A percentile compares a stretch with the other conserved stretches of the same genome.
Conservation (phyloP, 805 yeast genomes). For the Monosporozyma unispora region DNA sequence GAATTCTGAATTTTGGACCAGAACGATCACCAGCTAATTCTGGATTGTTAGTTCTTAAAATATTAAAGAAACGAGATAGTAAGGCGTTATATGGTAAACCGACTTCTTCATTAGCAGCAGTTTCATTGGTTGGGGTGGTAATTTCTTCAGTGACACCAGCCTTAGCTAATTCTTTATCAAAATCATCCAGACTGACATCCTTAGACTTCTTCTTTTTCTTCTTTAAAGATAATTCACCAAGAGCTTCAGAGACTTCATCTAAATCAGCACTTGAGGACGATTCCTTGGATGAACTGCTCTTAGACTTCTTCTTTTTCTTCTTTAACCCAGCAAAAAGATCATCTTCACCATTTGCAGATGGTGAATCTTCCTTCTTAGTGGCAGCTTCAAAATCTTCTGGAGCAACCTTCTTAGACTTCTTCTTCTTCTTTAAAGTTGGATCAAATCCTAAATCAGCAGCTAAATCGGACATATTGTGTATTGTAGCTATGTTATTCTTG, state of each 20-base stretch:
- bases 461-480: conserved; percentile 22
- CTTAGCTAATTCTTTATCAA: conserved; percentile 79
- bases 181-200: conserved; percentile 58
- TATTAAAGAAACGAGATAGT: conserved; percentile 74
- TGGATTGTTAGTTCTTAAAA: conserved; percentile 89
- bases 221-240: conserved; percentile 65
- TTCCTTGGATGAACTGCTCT: conserved; percentile 33
- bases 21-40: conserved; percentile 96
- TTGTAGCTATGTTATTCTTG: background rate
- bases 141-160: conserved; percentile 69
- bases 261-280: conserved; percentile 27
- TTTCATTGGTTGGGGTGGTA: conserved; percentile 27
- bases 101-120: conserved; percentile 35
- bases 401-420: conserved; percentile 51
- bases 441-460: conserved; percentile 52
- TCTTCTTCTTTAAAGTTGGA: conserved; percentile 68
- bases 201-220: conserved; percentile 74
- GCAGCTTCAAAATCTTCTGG: conserved; percentile 33
- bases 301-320: conserved; percentile 75
- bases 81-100: conserved; percentile 71
- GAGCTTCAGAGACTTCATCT: conserved; percentile 46
- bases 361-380: conserved; percentile 18
- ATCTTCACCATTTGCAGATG: conserved; percentile 40
- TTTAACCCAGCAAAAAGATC: conserved; percentile 73
- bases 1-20: conserved; percentile 88